phyloP scores from a whole-genome alignment of 345 rosid genomes.

The Eutrema yunnanense region DNA sequence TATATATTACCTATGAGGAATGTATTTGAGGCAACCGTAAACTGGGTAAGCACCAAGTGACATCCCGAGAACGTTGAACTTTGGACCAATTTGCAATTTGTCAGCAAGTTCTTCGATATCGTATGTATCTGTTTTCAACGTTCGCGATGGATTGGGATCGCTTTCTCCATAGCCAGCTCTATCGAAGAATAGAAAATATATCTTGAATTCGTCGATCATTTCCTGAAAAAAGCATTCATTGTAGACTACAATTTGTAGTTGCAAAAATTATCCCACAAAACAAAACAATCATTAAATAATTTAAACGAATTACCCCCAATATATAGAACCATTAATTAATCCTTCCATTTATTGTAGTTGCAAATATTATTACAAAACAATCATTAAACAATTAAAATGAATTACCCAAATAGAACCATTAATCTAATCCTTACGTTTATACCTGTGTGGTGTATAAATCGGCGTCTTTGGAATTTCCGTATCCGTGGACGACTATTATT shows the following conservation, averaged over 20 bases:
- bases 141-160: slow-evolving; percentile 62
- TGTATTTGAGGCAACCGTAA: slow-evolving; percentile 68
- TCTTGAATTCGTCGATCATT: slow-evolving; percentile 47
- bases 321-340: too few species aligned
- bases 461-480: slow-evolving; percentile 2
- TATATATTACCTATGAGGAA: slow-evolving; percentile 53
- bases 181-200: slow-evolving; percentile 63
- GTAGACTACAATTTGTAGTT: background rate
- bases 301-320: too few species aligned
- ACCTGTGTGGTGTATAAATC: slow-evolving; percentile 18
- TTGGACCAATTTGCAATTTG: slow-evolving; percentile 62
- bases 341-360: background rate
- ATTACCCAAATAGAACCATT: background rate
- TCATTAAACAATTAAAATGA: background rate
- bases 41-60: slow-evolving; percentile 73
- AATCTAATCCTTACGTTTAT: background rate
- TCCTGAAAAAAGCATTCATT: slow-evolving; percentile 36
- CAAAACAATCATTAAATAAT: too few species aligned
- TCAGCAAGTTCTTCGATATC: slow-evolving; percentile 86
- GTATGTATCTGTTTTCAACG: slow-evolving; percentile 65
- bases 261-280: background rate
- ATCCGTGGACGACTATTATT: slow-evolving; percentile 39
- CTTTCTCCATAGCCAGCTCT: slow-evolving; percentile 93
- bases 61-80: slow-evolving; percentile 64
- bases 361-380: background rate